Base-by-base conservation (phyloP, 1,139 yeast species). In the Taiozyma sp. region DNA sequence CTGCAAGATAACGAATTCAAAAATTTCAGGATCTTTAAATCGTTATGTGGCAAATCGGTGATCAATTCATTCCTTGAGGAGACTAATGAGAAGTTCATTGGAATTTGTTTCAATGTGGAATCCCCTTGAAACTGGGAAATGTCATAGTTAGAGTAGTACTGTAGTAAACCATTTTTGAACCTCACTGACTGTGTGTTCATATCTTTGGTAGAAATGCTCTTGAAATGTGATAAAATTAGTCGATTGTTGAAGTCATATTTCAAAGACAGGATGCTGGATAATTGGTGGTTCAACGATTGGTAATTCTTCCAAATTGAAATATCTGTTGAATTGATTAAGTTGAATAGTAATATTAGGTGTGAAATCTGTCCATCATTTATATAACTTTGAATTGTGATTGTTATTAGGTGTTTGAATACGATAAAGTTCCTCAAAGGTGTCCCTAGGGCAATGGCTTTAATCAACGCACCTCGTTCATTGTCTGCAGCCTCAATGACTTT, bases 361-460 rank as follows among this genome's bases (percentile, higher is more conserved):
- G 51, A 13, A 12, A 60, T n/a, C 14, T 52, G 52, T 5, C 54
- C 55, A 41, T 60, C 60, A 0, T 49, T 22, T 3, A 59, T 50
- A 40, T 56, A 61, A 2, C 41, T 34, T 8, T 58, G 57, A 0
- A 59, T 53, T 2, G 63, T 48, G 4, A 57, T 41, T 3, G 62
- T 57, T 13, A 61, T 46, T 13, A 58, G 39, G 39, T 57, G 64
- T 43, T 62, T 62, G 53, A 62, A 59, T 0, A 57, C 39, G 16
- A 51, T 45, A 32, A 56, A 62, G 47, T 55, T 59, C 44, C 58
- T 51, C 28, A 59, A 32, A 2, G 57, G 57, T 7, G 63, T 56
- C 2, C 59, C 59, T 19, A 57, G 44, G 4, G 63, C 52, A n/a
- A 58, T 48, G 54, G 60, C 53, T 45, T 53, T 52, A 38, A 61